A percentile compares a stretch with the other conserved stretches of the same genome.
Conservation (phyloP, 129 eudicot species). For the Arctium minus region DNA sequence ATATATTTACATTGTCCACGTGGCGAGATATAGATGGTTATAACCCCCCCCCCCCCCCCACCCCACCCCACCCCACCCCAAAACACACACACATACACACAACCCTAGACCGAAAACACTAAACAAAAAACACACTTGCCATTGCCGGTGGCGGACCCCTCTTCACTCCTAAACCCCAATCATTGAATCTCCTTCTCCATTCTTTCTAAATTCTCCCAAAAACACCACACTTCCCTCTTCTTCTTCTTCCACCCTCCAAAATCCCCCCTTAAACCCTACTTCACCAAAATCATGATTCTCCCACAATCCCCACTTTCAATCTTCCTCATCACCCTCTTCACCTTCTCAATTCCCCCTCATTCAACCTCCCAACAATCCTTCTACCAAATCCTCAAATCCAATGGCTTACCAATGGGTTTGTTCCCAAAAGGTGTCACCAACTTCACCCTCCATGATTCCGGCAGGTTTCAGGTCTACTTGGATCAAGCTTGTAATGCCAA, state of each 20-base stretch:
- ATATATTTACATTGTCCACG: conserved; percentile 10
- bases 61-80: background rate
- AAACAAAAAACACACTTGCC: conserved; percentile 28
- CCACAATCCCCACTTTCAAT: conserved; percentile 10
- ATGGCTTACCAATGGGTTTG: conserved; percentile 73
- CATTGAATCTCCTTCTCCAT: conserved; percentile 11
- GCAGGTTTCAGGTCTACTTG: conserved; percentile 53
- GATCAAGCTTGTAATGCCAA: conserved; percentile 79
- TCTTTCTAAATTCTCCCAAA: background rate
- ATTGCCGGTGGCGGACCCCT: conserved; percentile 20
- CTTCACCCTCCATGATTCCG: conserved; percentile 48
- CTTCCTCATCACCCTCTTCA: conserved; percentile 20
- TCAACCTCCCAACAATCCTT: conserved; percentile 31
- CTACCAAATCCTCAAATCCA: conserved; percentile 48
- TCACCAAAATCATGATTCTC: conserved; percentile 8
- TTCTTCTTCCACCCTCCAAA: conserved; percentile 15
- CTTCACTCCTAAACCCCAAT: conserved; percentile 30
- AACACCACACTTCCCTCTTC: background rate
- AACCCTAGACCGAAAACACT: conserved; percentile 15
- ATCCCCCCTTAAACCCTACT: conserved; percentile 33
- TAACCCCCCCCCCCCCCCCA: background rate
- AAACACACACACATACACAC: background rate
- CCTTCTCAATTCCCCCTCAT: conserved; percentile 11
- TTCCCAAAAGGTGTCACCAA: conserved; percentile 81
- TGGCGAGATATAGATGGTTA: conserved; percentile 14